Conservation (phyloP, 108 stramenopile genomes). For the Fragilaria radians region DNA sequence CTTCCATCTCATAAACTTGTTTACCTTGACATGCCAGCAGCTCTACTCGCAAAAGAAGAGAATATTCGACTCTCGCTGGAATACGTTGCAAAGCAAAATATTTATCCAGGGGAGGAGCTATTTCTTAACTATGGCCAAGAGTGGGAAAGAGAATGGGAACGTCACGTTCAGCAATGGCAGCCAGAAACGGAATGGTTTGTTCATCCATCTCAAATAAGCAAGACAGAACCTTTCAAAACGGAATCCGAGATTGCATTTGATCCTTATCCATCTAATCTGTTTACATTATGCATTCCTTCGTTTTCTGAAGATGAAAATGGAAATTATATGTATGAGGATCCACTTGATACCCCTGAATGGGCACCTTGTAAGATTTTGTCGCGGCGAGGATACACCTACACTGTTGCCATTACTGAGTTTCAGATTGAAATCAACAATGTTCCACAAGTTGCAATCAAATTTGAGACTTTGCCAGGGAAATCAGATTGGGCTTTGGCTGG, state of each 20-base stretch:
- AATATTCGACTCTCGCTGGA: slow-evolving; percentile 51
- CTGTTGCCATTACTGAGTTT: too few species aligned
- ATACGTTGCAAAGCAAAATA: slow-evolving; percentile 50
- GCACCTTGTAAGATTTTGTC: too few species aligned
- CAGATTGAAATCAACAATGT: too few species aligned
- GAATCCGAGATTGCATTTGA: neutral
- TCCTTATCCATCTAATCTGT: slow-evolving; percentile 13
- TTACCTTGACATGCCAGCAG: slow-evolving; percentile 51
- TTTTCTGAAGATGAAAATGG: too few species aligned
- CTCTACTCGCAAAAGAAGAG: slow-evolving; percentile 24
- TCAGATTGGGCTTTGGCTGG: too few species aligned
- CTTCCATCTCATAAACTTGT: slow-evolving; percentile 63
- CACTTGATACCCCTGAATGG: too few species aligned
- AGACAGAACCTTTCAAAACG: slow-evolving; percentile 6
- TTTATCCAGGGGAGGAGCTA: slow-evolving; percentile 48
- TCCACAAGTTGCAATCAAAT: too few species aligned
- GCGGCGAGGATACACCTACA: too few species aligned
- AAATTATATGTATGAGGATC: too few species aligned
- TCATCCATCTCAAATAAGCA: neutral
- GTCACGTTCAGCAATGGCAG: slow-evolving; percentile 4
- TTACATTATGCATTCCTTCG: slow-evolving; percentile 6
- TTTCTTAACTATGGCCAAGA: slow-evolving; percentile 51
- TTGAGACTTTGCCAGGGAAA: too few species aligned
- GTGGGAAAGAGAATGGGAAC: slow-evolving; percentile 15
- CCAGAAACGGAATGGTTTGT: slow-evolving; percentile 1